phyloP scores from a whole-genome alignment of 192 early-diverging fungal species.

The Backusella parvicylindrica region DNA sequence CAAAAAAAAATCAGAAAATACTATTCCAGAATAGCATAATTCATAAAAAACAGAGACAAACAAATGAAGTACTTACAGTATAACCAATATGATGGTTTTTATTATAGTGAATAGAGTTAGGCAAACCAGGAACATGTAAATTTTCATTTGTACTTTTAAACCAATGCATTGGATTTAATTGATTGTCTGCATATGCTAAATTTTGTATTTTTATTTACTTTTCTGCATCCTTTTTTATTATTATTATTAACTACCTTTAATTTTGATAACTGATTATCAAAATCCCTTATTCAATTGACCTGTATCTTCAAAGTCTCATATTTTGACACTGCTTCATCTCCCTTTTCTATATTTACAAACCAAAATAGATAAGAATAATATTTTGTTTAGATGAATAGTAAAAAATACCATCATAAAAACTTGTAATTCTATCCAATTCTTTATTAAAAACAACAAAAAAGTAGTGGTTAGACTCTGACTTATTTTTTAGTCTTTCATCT shows the following conservation, averaged over 20 bases:
- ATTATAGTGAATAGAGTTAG: neutral
- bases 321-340: slow-evolving; percentile 41
- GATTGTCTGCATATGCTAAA: neutral
- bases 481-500: slow-evolving; percentile 16
- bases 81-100: slow-evolving; percentile 1
- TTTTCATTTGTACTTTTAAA: neutral
- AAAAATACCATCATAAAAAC: slow-evolving; percentile 42
- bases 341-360: slow-evolving; percentile 34
- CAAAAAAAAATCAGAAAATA: neutral
- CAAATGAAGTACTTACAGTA: too few relatives aligned
- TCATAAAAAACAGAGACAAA: too few relatives aligned
- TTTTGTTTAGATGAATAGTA: neutral
- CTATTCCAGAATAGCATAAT: neutral
- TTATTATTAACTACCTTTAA: slow-evolving; percentile 24
- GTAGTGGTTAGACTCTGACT: slow-evolving; percentile 24
- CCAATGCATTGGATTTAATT: slow-evolving; percentile 17
- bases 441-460: slow-evolving; percentile 44
- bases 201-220: neutral
- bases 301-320: slow-evolving; percentile 43
- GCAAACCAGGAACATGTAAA: neutral
- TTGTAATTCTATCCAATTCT: slow-evolving; percentile 40
- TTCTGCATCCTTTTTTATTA: neutral
- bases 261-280: slow-evolving; percentile 29
- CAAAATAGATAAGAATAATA: neutral
- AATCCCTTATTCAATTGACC: slow-evolving; percentile 37